Percentiles rank a stretch among this genome's conserved stretches.
Evolutionary conservation across 2,329 filamentous ascomycete species (phyloP).

Genomic region (Calycina marina): DNA sequence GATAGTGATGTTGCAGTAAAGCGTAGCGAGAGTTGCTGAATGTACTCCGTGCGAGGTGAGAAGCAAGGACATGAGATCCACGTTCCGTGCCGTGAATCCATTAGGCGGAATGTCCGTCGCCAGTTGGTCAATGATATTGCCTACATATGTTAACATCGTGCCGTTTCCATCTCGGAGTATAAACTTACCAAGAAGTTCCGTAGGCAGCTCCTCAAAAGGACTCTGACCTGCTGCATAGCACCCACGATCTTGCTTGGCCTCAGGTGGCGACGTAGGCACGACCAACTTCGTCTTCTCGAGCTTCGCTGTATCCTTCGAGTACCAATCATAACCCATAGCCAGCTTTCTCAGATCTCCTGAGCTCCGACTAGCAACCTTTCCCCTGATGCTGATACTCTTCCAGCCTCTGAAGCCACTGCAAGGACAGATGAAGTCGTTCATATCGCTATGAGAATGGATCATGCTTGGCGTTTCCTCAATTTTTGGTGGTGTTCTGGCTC

Average conservation of each 20-base stretch:
- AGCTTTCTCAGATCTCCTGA: slow-evolving; percentile 43
- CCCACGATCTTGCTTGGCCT: slow-evolving; percentile 13
- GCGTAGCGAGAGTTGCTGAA: slow-evolving; percentile 54
- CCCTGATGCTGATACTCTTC: slow-evolving; percentile 44
- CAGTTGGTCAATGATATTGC: slow-evolving; percentile 59
- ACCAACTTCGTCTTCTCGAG: slow-evolving; percentile 1
- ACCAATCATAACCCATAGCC: slow-evolving; percentile 36
- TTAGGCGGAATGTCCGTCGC: slow-evolving; percentile 63
- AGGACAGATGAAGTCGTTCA: slow-evolving; percentile 44
- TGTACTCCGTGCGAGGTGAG: slow-evolving; percentile 64
- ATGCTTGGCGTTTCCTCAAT: slow-evolving; percentile 8
- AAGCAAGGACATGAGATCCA: slow-evolving; percentile 62
- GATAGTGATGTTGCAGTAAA: slow-evolving; percentile 69
- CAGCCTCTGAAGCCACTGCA: slow-evolving; percentile 43
- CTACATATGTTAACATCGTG: slow-evolving; percentile 27
- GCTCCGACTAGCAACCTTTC: slow-evolving; percentile 43
- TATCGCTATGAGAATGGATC: slow-evolving; percentile 35
- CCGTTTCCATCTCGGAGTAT: no score
- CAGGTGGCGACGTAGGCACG: not conserved
- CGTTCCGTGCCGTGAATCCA: slow-evolving; percentile 60
- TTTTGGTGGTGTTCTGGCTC: slow-evolving; percentile 9
- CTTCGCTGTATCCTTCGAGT: slow-evolving; percentile 17
- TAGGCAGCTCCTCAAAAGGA: slow-evolving; percentile 51
- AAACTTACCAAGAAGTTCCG: slow-evolving; percentile 54
- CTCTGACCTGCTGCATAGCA: slow-evolving; percentile 31